Evolutionary conservation across 768 basidiomycete genomes (phyloP).

Genomic region (Hypholoma sublateritium): DNA sequence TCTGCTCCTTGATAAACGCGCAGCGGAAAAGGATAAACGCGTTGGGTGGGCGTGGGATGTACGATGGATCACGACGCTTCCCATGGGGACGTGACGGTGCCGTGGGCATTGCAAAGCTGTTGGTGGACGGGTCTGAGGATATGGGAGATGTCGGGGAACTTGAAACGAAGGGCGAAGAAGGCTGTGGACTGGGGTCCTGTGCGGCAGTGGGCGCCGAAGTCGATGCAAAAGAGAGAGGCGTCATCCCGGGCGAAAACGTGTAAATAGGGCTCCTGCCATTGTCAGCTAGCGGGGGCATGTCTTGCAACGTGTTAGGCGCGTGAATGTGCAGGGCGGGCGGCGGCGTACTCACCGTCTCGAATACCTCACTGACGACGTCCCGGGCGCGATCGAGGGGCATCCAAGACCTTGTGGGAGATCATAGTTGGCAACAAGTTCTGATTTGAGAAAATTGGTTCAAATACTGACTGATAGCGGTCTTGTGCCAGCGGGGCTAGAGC

Average conservation of each 20-base stretch:
- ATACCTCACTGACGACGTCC: slow-evolving; percentile 25
- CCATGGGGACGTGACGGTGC: slow-evolving; percentile 47
- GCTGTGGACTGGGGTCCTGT: slow-evolving; percentile 16
- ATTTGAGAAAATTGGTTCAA: slow-evolving; percentile 18
- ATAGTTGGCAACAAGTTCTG: slow-evolving; percentile 16
- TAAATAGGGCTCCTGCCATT: slow-evolving; percentile 52
- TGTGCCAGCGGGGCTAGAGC: slow-evolving; percentile 26
- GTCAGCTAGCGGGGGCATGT: slow-evolving; percentile 55
- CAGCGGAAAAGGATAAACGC: slow-evolving; percentile 86
- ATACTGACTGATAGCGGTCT: slow-evolving; percentile 21
- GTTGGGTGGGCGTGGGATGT: slow-evolving; percentile 83
- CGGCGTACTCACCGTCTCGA: slow-evolving; percentile 29
- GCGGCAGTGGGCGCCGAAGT: slow-evolving; percentile 24
- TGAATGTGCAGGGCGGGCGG: slow-evolving; percentile 16
- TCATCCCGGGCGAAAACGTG: slow-evolving; percentile 65
- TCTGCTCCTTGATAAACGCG: slow-evolving; percentile 71
- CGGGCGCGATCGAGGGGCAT: slow-evolving; percentile 35
- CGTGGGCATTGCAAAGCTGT: slow-evolving; percentile 25
- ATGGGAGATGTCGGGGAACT: slow-evolving; percentile 21
- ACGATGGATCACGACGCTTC: slow-evolving; percentile 66
- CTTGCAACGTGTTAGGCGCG: slow-evolving; percentile 35
- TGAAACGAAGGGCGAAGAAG: slow-evolving; percentile 17
- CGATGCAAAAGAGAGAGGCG: slow-evolving; percentile 48
- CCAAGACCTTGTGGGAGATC: slow-evolving; percentile 19
- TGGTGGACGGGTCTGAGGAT: slow-evolving; percentile 16